Percentiles rank a stretch among this genome's conserved stretches.
Evolutionary conservation across 306 rosid genomes (phyloP).

Genomic region (Cicer pinnatifidum): DNA sequence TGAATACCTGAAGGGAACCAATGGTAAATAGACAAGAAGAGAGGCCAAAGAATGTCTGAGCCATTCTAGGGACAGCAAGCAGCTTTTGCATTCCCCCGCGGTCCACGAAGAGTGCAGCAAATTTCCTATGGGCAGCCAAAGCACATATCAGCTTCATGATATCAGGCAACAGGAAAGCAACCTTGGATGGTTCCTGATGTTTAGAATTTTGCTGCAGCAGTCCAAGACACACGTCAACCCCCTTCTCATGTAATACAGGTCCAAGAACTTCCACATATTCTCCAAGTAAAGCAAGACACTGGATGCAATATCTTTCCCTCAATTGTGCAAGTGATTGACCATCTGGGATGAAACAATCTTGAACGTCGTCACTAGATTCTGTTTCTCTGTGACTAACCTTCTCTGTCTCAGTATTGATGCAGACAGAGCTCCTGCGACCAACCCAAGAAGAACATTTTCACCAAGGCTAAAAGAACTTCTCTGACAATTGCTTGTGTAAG

Average conservation of each 20-base stretch:
- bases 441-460: constrained; percentile 39
- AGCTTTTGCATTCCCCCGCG: constrained; percentile 96
- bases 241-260: constrained; percentile 95
- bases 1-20: constrained; percentile 91
- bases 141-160: constrained; percentile 96
- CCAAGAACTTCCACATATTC: constrained; percentile 99
- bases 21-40: constrained; percentile 90
- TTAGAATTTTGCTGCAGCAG: constrained; percentile 82
- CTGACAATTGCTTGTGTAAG: constrained; percentile 15
- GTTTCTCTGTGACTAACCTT: constrained; percentile 52
- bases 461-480: constrained; percentile 12
- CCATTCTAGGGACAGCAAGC: constrained; percentile 86
- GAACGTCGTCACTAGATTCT: constrained; percentile 63
- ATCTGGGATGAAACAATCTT: constrained; percentile 80
- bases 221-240: constrained; percentile 91
- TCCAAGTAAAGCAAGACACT: constrained; percentile 92
- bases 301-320: constrained; percentile 94
- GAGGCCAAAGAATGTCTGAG: constrained; percentile 84
- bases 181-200: constrained; percentile 64
- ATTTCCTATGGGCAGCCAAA: constrained; percentile 94
- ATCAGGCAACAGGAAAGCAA: constrained; percentile 80
- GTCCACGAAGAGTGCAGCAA: constrained; percentile 94
- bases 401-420: constrained; percentile 49
- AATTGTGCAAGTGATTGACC: constrained; percentile 69
- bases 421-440: constrained; percentile 67